A percentile compares a stretch with the other conserved stretches of the same genome.
Evolutionary conservation across 202 grass and related monocot genomes (phyloP).

Genomic region (Setaria italica): DNA sequence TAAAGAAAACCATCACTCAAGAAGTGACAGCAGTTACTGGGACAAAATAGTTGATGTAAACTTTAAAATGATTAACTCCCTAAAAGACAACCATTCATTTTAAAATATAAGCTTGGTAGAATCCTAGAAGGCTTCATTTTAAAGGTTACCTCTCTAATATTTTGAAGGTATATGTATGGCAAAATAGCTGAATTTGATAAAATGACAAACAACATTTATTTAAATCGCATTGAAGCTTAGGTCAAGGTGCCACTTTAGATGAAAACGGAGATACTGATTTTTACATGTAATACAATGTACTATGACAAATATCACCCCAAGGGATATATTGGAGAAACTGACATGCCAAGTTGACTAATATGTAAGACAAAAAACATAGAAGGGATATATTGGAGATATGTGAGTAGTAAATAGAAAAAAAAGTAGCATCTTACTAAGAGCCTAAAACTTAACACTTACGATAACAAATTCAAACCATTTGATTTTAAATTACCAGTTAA

Average conservation of each 20-base stretch:
- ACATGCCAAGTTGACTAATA: neutral
- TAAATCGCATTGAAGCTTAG: neutral
- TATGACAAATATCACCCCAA: neutral
- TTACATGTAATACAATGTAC: neutral
- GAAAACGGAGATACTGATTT: neutral
- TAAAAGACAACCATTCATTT: neutral
- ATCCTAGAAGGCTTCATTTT: neutral
- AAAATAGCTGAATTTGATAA: neutral
- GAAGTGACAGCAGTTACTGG: neutral
- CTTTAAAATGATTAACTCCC: neutral
- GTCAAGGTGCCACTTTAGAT: neutral
- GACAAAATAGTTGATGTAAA: neutral
- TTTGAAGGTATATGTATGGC: neutral
- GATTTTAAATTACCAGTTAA: neutral
- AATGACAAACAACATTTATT: neutral
- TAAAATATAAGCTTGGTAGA: neutral
- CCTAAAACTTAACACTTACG: neutral
- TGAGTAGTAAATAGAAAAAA: neutral
- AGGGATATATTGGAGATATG: neutral
- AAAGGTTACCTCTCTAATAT: neutral
- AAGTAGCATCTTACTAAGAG: neutral
- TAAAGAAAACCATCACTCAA: constrained; percentile 3
- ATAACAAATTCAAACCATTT: neutral
- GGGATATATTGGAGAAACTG: neutral
- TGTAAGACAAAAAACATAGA: neutral